These are phyloP conservation scores for Stenocarpella maydis DNA, from an alignment of 2,329 filamentous ascomycete genomes.

Conservation along the genomic window DNA sequence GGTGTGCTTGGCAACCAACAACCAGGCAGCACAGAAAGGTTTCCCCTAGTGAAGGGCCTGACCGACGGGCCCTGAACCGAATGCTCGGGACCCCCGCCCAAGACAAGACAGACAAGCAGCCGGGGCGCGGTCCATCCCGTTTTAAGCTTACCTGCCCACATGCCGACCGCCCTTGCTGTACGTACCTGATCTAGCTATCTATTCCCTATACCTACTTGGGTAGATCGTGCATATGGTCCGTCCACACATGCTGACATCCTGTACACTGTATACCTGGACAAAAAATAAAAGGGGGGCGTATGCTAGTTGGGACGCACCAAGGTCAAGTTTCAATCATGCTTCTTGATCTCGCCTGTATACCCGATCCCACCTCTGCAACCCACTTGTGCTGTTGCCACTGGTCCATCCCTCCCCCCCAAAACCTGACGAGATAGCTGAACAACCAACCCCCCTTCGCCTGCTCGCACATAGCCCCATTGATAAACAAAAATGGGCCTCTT, in stretches of 20 bases:
- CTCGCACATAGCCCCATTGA: background rate
- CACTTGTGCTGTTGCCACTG: conserved; percentile 5
- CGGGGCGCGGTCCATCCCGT: conserved; percentile 15
- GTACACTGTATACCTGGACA: too few species aligned
- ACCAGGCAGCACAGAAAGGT: too few species aligned
- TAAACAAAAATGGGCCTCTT: background rate
- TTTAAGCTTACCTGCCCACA: conserved; percentile 15
- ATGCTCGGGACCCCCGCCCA: conserved; percentile 10
- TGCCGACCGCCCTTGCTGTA: too few species aligned
- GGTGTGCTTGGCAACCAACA: too few species aligned
- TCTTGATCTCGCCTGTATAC: conserved; percentile 13
- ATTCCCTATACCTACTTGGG: too few species aligned
- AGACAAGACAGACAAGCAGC: background rate
- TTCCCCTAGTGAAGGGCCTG: too few species aligned
- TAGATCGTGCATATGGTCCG: too few species aligned
- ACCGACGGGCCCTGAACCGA: background rate
- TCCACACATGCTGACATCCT: too few species aligned
- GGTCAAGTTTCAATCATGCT: conserved; percentile 9
- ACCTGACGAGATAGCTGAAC: background rate
- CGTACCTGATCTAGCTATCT: too few species aligned
- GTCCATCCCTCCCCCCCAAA: background rate
- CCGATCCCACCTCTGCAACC: background rate
- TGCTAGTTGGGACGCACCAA: background rate
- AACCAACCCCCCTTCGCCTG: too few species aligned
- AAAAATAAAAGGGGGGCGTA: too few species aligned